Conservation (phyloP, 1,139 yeast species). For the Hyphopichia fennica region DNA sequence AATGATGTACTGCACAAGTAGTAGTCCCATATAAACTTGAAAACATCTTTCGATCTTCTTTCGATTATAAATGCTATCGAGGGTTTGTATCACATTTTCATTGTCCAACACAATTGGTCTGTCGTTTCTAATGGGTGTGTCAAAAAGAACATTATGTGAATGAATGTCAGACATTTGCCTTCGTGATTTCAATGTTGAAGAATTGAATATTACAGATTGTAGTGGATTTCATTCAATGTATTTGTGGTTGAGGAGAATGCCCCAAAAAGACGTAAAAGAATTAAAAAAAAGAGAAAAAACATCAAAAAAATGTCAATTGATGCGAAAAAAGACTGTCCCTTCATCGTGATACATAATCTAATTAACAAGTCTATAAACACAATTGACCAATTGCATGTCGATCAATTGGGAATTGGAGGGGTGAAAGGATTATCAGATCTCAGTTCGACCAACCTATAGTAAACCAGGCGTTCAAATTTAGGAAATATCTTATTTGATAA, state of each 20-base stretch:
- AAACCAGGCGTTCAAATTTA: constrained; percentile 50
- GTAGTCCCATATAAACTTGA: constrained; percentile 25
- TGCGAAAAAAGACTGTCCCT: background rate
- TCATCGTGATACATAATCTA: too few species aligned
- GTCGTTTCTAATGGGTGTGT: constrained; percentile 17
- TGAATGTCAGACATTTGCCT: constrained; percentile 7
- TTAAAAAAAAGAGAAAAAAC: background rate
- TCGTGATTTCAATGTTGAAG: too few species aligned
- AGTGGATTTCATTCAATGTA: too few species aligned
- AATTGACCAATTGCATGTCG: too few species aligned
- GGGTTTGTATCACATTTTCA: constrained; percentile 17
- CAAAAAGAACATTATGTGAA: constrained; percentile 20
- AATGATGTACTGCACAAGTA: constrained; percentile 38
- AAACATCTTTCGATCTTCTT: constrained; percentile 19
- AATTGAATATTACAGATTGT: too few species aligned
- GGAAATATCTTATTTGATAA: constrained; percentile 53
- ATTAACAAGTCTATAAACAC: too few species aligned
- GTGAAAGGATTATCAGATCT: constrained; percentile 21
- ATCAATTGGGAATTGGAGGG: constrained; percentile 27
- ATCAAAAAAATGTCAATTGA: background rate
- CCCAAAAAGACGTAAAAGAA: too few species aligned
- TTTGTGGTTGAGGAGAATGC: too few species aligned
- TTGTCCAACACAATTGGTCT: constrained; percentile 23
- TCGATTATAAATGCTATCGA: constrained; percentile 25
- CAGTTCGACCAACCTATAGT: constrained; percentile 25